phyloP scores from a whole-genome alignment of 108 stramenopile genomes.

The Mayamaea pseudoterrestris region DNA sequence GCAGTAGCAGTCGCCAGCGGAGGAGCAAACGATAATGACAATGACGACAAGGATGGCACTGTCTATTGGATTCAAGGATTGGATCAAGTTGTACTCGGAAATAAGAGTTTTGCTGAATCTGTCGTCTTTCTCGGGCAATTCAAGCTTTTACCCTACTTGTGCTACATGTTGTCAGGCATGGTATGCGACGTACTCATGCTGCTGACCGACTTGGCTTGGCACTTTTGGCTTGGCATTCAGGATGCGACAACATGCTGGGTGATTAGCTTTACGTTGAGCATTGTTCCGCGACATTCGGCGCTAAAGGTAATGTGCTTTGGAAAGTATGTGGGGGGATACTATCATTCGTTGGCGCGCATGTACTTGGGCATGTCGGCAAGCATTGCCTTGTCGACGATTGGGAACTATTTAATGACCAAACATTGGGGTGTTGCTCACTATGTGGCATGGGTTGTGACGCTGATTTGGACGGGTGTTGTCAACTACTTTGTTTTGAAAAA shows the following conservation, averaged over 20 bases:
- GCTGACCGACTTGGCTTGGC: conserved; percentile 17
- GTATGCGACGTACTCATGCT: conserved; percentile 38
- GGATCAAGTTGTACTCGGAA: no score
- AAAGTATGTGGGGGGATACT: conserved; percentile 53
- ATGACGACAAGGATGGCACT: no score
- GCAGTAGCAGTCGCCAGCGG: no score
- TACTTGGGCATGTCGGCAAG: conserved; percentile 49
- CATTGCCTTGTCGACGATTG: conserved; percentile 47
- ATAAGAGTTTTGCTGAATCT: no score
- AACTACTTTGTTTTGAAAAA: conserved; percentile 70
- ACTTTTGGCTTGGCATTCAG: conserved; percentile 9
- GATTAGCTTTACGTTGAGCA: conserved; percentile 29
- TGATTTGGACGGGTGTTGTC: conserved; percentile 62
- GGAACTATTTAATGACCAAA: conserved; percentile 40
- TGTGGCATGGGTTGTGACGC: conserved; percentile 44
- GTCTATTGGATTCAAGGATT: no score
- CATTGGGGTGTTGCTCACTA: conserved; percentile 19
- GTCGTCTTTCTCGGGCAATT: conserved; percentile 21
- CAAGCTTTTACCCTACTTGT: conserved; percentile 32
- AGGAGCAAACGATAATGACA: no score
- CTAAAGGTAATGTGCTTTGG: conserved; percentile 71
- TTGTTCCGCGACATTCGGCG: conserved; percentile 47
- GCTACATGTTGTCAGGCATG: conserved; percentile 35
- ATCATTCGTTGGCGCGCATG: conserved; percentile 34
- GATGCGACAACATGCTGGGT: conserved; percentile 48